Evolutionary conservation across 177 flowering plant species (phyloP).

Genomic region (Vitis hybrid): DNA sequence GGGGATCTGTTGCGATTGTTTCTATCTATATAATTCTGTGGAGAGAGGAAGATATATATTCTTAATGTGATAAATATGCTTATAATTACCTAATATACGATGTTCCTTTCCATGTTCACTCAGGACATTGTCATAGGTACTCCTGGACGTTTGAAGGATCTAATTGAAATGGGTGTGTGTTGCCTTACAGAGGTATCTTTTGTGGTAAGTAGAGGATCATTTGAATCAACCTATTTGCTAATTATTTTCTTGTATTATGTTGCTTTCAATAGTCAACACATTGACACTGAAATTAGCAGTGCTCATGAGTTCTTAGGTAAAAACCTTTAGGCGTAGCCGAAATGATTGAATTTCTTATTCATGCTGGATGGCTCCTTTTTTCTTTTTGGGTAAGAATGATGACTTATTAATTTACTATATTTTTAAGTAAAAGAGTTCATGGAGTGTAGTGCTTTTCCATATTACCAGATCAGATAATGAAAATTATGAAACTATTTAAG

Average conservation of each 20-base stretch:
- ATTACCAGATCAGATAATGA: too few species aligned
- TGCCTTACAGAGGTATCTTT: slow-evolving; percentile 74
- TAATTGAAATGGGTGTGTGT: slow-evolving; percentile 77
- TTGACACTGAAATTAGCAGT: too few species aligned
- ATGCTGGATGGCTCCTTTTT: too few species aligned
- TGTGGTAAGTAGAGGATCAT: slow-evolving; percentile 68
- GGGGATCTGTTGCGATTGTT: neutral
- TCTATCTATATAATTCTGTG: neutral
- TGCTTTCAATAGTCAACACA: too few species aligned
- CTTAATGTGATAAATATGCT: neutral
- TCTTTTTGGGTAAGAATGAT: too few species aligned
- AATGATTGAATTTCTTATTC: too few species aligned
- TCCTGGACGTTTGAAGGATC: slow-evolving; percentile 91
- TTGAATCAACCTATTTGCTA: neutral
- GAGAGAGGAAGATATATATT: neutral
- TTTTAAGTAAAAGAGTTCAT: too few species aligned
- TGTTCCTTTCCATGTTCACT: slow-evolving; percentile 6
- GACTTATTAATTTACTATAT: too few species aligned
- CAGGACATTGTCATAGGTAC: slow-evolving; percentile 98
- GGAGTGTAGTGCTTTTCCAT: too few species aligned
- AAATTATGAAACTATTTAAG: too few species aligned
- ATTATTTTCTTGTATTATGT: neutral
- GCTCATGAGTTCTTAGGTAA: too few species aligned
- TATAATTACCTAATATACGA: neutral
- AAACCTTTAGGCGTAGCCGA: too few species aligned